phyloP scores from a whole-genome alignment of 106 monocot genomes.

The Allium cepa region DNA sequence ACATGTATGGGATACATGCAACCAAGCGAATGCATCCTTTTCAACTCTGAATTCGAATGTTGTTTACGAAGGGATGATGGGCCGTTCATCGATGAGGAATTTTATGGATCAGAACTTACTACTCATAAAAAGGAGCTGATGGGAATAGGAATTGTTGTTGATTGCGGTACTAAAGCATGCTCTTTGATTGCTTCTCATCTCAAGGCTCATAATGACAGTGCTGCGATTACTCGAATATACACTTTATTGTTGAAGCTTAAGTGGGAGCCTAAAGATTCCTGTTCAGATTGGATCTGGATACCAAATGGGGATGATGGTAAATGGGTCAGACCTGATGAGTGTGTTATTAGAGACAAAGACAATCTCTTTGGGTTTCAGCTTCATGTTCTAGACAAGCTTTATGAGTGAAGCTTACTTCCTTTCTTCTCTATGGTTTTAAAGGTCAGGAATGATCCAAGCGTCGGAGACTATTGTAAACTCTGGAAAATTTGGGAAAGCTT shows the following conservation, averaged over 20 bases:
- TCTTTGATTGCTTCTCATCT: conserved; percentile 7
- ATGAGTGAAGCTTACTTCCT: not conserved
- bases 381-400: conserved; percentile 6
- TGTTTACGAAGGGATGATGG: conserved; percentile 7
- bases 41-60: not conserved
- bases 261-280: conserved; percentile 1
- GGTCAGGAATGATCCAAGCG: conserved; percentile 6
- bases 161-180: not conserved
- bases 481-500: conserved; percentile 6
- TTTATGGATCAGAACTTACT: conserved; percentile 4
- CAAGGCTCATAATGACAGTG: not conserved
- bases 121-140: not conserved
- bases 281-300: conserved; percentile 9
- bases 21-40: conserved; percentile 7
- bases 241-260: conserved; percentile 1
- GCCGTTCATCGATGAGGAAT: conserved; percentile 7
- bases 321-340: conserved; percentile 6
- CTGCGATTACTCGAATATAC: conserved; percentile 3
- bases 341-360: conserved; percentile 8
- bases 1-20: conserved; percentile 12
- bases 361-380: conserved; percentile 8
- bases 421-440: conserved; percentile 8
- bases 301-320: conserved; percentile 3
- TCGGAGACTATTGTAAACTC: conserved; percentile 7
- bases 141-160: not conserved